Percentiles rank a stretch among this genome's conserved stretches.
phyloP scores from a whole-genome alignment of 345 rosid species.

The Euclidium syriacum region DNA sequence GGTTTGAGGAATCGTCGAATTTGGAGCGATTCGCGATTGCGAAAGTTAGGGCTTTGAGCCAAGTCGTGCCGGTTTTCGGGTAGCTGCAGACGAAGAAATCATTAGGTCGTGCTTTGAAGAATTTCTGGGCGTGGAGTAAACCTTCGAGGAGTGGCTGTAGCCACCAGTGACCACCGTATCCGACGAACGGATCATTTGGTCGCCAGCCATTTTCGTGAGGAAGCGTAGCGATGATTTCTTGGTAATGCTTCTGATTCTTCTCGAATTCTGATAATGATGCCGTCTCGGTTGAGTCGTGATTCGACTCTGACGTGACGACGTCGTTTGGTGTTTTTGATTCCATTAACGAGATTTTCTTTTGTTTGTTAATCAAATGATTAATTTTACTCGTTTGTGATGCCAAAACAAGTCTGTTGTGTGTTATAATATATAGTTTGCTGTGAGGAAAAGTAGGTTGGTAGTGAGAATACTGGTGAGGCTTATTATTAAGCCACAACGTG shows the following conservation, averaged over 20 bases:
- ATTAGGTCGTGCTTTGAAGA: slow-evolving; percentile 24
- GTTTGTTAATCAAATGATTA: not conserved
- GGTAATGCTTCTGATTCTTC: slow-evolving; percentile 23
- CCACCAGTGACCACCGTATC: slow-evolving; percentile 33
- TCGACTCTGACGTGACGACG: not conserved
- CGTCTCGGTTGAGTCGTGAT: not conserved
- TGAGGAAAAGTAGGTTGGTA: slow-evolving; percentile 19
- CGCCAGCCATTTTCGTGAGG: slow-evolving; percentile 26
- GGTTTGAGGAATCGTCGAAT: slow-evolving; percentile 19
- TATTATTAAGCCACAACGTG: slow-evolving; percentile 11
- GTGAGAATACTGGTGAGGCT: slow-evolving; percentile 1
- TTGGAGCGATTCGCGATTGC: slow-evolving; percentile 24
- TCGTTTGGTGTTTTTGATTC: slow-evolving; percentile 11
- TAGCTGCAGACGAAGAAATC: slow-evolving; percentile 32
- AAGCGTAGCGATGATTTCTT: slow-evolving; percentile 25
- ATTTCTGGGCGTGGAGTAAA: slow-evolving; percentile 18
- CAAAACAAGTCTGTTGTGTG: not conserved
- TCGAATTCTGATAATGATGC: slow-evolving; percentile 21
- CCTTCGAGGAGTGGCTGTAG: slow-evolving; percentile 27
- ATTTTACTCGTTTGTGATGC: not conserved
- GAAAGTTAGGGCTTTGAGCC: slow-evolving; percentile 35
- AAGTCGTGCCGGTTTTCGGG: slow-evolving; percentile 36
- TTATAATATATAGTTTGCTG: not conserved
- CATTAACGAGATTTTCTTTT: not conserved
- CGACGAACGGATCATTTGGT: slow-evolving; percentile 14